A percentile compares a stretch with the other conserved stretches of the same genome.
phyloP scores from a whole-genome alignment of 495 filamentous ascomycete genomes.

The Cercophora scortea region DNA sequence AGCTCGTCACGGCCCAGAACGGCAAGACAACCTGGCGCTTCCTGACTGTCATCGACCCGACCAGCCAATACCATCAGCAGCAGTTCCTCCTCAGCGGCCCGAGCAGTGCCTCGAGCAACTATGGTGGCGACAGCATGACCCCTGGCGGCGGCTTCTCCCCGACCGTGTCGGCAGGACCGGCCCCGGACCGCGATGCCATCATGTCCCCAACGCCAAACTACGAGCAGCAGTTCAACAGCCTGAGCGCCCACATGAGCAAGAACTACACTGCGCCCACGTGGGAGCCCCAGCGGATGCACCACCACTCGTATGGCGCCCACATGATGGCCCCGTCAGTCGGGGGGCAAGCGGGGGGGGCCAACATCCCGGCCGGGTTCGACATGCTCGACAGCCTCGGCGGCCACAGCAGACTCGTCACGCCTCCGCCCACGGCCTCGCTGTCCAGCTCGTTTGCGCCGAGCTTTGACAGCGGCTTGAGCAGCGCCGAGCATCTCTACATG shows the following conservation, averaged over 20 bases:
- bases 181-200: slow-evolving; percentile 23
- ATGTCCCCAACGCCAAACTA: slow-evolving; percentile 38
- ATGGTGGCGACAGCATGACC: background rate
- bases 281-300: slow-evolving; percentile 10
- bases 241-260: slow-evolving; percentile 33
- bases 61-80: slow-evolving; percentile 36
- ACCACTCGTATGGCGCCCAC: background rate
- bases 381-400: slow-evolving; percentile 12
- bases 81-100: slow-evolving; percentile 24
- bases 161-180: background rate
- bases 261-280: slow-evolving; percentile 30
- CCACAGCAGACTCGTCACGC: slow-evolving; percentile 20
- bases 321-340: slow-evolving; percentile 1
- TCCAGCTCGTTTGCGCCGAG: slow-evolving; percentile 13
- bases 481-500: background rate
- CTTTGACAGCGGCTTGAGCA: slow-evolving; percentile 9
- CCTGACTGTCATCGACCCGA: slow-evolving; percentile 39
- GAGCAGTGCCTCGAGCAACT: background rate
- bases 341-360: background rate
- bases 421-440: slow-evolving; percentile 22
- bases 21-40: slow-evolving; percentile 36
- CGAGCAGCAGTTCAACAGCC: slow-evolving; percentile 28
- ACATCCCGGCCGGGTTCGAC: background rate
- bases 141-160: background rate
- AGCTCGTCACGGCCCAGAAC: slow-evolving; percentile 16